A percentile compares a stretch with the other conserved stretches of the same genome.
Conservation (phyloP, 1,284 basidiomycete species). For the Exobasidium rhododendri region DNA sequence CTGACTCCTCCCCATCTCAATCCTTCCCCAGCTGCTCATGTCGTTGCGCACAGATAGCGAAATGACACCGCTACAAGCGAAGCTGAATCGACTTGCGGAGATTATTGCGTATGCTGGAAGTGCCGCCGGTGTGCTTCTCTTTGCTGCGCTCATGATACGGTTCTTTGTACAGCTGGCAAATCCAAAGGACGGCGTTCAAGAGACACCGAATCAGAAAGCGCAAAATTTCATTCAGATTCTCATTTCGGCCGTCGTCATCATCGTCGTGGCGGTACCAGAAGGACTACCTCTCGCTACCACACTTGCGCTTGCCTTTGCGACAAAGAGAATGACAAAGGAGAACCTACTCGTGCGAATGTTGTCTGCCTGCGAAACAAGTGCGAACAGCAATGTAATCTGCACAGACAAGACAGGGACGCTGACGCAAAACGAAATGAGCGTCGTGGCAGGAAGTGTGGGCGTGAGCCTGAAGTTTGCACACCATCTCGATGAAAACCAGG, state of each 20-base stretch:
- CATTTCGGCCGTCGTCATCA: conserved; percentile 88
- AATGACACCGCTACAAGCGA: conserved; percentile 86
- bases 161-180: conserved; percentile 79
- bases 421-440: conserved; percentile 90
- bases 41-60: conserved; percentile 65
- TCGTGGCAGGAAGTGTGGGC: conserved; percentile 91
- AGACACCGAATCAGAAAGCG: conserved; percentile 76
- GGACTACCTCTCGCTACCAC: conserved; percentile 94
- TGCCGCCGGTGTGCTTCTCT: conserved; percentile 76
- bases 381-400: conserved; percentile 90
- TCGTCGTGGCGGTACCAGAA: conserved; percentile 97
- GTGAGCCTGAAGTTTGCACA: conserved; percentile 89
- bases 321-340: conserved; percentile 91
- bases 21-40: conserved; percentile 23
- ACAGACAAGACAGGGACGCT: conserved; percentile 84
- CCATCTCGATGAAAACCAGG: conserved; percentile 69
- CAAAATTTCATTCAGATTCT: conserved; percentile 89
- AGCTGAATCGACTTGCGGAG: conserved; percentile 87
- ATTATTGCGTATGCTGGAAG: conserved; percentile 88
- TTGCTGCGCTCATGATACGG: conserved; percentile 81
- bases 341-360: conserved; percentile 92
- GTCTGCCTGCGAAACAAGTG: conserved; percentile 97
- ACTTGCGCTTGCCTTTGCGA: conserved; percentile 91
- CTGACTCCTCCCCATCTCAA: not conserved
- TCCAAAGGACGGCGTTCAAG: conserved; percentile 40